Base-by-base conservation (phyloP, 1,284 basidiomycete species). In the Cutaneotrichosporon mucoides region DNA sequence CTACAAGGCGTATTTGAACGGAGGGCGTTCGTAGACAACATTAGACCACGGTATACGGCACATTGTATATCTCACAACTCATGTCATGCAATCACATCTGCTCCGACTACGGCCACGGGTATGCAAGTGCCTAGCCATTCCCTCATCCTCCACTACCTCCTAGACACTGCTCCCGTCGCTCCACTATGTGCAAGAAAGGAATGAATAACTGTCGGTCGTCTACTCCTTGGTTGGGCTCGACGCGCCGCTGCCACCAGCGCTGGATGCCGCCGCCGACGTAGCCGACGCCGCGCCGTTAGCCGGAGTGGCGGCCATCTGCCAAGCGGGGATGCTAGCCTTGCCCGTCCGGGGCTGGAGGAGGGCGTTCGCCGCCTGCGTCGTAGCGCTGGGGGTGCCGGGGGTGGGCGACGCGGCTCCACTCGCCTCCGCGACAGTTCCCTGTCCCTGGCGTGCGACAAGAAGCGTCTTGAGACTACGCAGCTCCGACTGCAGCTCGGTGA, bases 391-490 rank as follows among this genome's bases (percentile, higher is more conserved):
- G 11, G 37, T 63, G n/a, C 55, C 47, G 9, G 48, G 56, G 36
- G 15, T 37, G 6, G 55, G 16, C 12, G 43, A 34, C 7, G 46
- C 57, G 9, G 47, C 41, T 45, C 33, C 51, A 38, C 40, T 48
- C 13, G 56, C 53, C 4, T 53, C 53, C 37, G n/a, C 41, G 24
- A 24, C 24, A 4, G 6, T 9, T 12, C 37, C 49, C 12, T 38
- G 42, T n/a, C 64, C 61, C 85, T 78, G 56, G 80, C 90, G 84
- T 63, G 88, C 91, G n/a, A 93, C 83, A 6, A 99, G 81, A 13
- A 99, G 83, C 0, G 93, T 87, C 76, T 97, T 98, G 64, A 99
- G 82, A 0, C 92, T 96, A 73, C 94, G 93, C 68, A 99, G 84
- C 75, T 99, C 95, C 68, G 91, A 87, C 72, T 98, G 94, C 13